Conservation (phyloP, 768 basidiomycete genomes). For the Leccinum rimulosum region DNA sequence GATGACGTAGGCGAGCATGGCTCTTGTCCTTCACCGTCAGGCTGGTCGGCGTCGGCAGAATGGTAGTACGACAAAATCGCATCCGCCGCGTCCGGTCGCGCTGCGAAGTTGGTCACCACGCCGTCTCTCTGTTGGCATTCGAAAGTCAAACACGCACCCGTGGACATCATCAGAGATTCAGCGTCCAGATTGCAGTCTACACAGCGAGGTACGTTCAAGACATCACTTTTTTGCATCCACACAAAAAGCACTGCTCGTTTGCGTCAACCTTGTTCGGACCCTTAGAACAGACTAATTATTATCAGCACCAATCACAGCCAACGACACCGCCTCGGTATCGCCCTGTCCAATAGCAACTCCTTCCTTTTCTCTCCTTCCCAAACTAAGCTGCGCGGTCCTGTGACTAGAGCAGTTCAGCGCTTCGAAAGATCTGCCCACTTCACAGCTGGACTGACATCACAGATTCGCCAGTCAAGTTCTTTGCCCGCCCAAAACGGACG, state of each 20-base stretch:
- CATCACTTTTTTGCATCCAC: neutral
- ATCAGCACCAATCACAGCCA: conserved; percentile 19
- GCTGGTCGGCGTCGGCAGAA: conserved; percentile 38
- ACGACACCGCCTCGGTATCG: conserved; percentile 25
- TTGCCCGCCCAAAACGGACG: conserved; percentile 90
- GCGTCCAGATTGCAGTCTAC: conserved; percentile 7
- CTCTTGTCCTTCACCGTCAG: conserved; percentile 27
- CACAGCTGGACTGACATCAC: conserved; percentile 15
- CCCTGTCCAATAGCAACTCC: neutral
- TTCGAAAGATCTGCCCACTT: neutral
- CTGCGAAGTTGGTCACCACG: conserved; percentile 6
- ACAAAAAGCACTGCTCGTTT: conserved; percentile 4
- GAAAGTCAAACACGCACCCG: conserved; percentile 16
- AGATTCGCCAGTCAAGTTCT: conserved; percentile 69
- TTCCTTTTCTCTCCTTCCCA: neutral
- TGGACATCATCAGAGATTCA: neutral
- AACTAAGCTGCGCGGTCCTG: conserved; percentile 1
- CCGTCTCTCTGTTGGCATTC: neutral
- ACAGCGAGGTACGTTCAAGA: conserved; percentile 6
- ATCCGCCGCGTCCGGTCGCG: conserved; percentile 39
- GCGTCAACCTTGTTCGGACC: conserved; percentile 4
- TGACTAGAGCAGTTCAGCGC: conserved; percentile 4
- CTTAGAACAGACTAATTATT: neutral
- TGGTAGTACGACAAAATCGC: conserved; percentile 54
- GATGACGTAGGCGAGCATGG: conserved; percentile 2